Conservation (phyloP, 768 basidiomycete genomes). For the Russula dissimulans region DNA sequence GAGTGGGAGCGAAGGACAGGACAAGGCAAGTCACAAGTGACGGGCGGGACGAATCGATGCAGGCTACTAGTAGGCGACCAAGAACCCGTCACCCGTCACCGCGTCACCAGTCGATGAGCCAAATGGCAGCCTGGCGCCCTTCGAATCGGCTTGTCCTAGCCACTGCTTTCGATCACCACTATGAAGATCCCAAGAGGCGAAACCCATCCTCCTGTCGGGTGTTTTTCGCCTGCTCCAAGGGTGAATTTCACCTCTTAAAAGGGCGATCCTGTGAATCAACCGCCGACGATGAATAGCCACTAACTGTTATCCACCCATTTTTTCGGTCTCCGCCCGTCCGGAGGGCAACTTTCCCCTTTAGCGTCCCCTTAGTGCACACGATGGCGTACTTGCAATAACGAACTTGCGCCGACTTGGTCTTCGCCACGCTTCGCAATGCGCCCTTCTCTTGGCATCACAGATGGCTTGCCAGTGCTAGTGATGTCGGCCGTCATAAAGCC, state of each 20-base stretch:
- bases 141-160: constrained; percentile 1
- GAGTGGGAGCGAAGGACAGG: not conserved
- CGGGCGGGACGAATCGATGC: not conserved
- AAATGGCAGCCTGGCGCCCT: not conserved
- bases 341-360: too few relatives aligned
- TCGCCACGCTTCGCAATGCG: constrained; percentile 28
- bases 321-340: too few relatives aligned
- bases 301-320: too few relatives aligned
- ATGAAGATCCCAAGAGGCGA: too few relatives aligned
- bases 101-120: not conserved
- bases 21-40: not conserved
- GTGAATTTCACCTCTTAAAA: too few relatives aligned
- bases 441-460: constrained; percentile 10
- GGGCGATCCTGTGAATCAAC: too few relatives aligned
- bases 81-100: too few relatives aligned
- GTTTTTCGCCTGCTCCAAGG: too few relatives aligned
- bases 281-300: too few relatives aligned
- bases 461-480: not conserved
- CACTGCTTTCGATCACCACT: constrained; percentile 32
- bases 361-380: constrained; percentile 34
- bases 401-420: constrained; percentile 41
- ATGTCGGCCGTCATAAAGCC: constrained; percentile 12
- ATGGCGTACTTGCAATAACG: constrained; percentile 73
- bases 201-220: too few relatives aligned
- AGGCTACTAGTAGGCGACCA: too few relatives aligned